Conservation (phyloP, 768 basidiomycete species). For the Calocera viscosa region DNA sequence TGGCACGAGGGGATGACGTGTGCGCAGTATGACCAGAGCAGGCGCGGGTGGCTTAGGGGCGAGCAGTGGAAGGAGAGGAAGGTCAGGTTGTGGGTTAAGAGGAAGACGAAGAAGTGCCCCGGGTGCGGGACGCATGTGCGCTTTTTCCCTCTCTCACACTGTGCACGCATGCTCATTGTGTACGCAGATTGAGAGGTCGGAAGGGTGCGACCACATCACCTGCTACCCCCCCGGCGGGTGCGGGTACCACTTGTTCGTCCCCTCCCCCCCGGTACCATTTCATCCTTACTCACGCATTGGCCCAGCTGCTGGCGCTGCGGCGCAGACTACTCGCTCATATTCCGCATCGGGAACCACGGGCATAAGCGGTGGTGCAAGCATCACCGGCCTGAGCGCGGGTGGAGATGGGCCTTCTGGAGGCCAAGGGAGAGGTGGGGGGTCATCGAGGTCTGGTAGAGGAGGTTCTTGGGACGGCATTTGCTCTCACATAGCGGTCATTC, state of each 20-base stretch:
- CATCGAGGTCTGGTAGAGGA: neutral
- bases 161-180: neutral
- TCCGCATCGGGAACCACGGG: neutral
- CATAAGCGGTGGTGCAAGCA: neutral
- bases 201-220: conserved; percentile 2
- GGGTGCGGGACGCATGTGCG: neutral
- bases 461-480: neutral
- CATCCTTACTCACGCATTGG: neutral
- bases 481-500: too few species aligned
- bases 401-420: neutral
- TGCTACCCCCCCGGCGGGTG: neutral
- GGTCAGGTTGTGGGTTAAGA: neutral
- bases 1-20: neutral
- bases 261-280: neutral
- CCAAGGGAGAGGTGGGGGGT: neutral
- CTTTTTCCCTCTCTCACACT: neutral
- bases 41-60: neutral
- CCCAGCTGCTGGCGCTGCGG: neutral
- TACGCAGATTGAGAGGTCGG: neutral
- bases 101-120: neutral
- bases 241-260: neutral
- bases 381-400: neutral
- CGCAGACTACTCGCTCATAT: neutral
- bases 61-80: neutral
- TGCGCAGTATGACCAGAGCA: neutral